Percentiles rank a stretch among this genome's conserved stretches.
Conservation (phyloP, 1,284 basidiomycete genomes). For the Schizopora paradoxa region DNA sequence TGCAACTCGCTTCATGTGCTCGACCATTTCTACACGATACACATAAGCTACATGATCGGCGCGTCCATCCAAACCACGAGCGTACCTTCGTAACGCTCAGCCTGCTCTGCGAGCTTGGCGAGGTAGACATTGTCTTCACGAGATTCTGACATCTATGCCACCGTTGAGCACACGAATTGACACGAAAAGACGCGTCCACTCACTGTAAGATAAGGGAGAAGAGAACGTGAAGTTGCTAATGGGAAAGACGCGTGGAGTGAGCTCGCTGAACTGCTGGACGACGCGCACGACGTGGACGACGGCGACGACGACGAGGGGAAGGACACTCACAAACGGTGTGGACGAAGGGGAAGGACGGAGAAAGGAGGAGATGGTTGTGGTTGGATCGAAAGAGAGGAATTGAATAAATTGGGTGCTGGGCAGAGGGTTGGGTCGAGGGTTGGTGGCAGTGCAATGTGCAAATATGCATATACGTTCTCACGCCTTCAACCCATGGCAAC, state of each 20-base stretch:
- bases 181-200: slow-evolving; percentile 28
- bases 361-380: slow-evolving; percentile 38
- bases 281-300: slow-evolving; percentile 18
- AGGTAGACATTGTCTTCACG: slow-evolving; percentile 98
- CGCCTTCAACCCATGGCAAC: slow-evolving; percentile 5
- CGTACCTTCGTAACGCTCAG: slow-evolving; percentile 96
- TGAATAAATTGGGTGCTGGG: slow-evolving; percentile 43
- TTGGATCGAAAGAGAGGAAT: slow-evolving; percentile 38
- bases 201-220: slow-evolving; percentile 11
- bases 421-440: slow-evolving; percentile 37
- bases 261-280: slow-evolving; percentile 29
- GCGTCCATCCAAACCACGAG: slow-evolving; percentile 28
- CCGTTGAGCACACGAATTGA: slow-evolving; percentile 20
- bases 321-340: slow-evolving; percentile 29
- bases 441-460: slow-evolving; percentile 14
- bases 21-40: slow-evolving; percentile 83
- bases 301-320: slow-evolving; percentile 26
- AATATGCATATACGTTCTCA: slow-evolving; percentile 9
- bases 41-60: slow-evolving; percentile 13
- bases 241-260: slow-evolving; percentile 25
- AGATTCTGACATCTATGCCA: slow-evolving; percentile 68
- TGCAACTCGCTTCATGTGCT: slow-evolving; percentile 98
- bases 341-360: slow-evolving; percentile 26
- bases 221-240: slow-evolving; percentile 20
- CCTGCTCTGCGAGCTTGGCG: slow-evolving; percentile 98